These are phyloP conservation scores for Magnolia changhungtana DNA, from an alignment of 164 flowering plant genomes.

Conservation along the genomic window DNA sequence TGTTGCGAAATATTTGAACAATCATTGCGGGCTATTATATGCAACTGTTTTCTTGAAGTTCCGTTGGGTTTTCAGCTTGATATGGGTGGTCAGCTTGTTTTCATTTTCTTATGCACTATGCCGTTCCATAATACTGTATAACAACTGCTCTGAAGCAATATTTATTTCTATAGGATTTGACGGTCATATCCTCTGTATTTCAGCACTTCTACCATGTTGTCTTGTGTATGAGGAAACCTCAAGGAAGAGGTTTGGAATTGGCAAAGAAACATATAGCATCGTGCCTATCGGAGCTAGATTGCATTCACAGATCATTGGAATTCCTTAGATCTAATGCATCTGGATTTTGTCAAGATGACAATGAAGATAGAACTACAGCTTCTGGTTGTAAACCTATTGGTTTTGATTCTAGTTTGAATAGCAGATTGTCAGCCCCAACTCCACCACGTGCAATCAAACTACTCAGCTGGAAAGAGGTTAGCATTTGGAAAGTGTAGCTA, in stretches of 20 bases:
- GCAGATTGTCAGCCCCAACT: constrained; percentile 83
- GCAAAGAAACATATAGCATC: constrained; percentile 84
- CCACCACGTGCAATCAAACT: constrained; percentile 86
- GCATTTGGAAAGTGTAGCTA: constrained; percentile 3
- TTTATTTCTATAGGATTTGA: not conserved
- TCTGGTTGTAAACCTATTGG: constrained; percentile 88
- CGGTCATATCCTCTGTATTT: constrained; percentile 8
- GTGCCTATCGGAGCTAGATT: constrained; percentile 66
- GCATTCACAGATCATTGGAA: constrained; percentile 48
- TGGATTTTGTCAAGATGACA: constrained; percentile 30
- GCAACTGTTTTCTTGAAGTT: not conserved
- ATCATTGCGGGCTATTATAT: too few relatives aligned
- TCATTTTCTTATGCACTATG: not conserved
- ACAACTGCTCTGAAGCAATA: not conserved
- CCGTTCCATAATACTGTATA: not conserved
- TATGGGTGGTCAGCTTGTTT: not conserved
- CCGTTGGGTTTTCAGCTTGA: not conserved
- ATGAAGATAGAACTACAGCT: constrained; percentile 72
- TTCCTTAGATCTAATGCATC: constrained; percentile 44
- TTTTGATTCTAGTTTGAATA: constrained; percentile 78
- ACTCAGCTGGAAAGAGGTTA: constrained; percentile 82
- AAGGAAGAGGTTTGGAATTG: constrained; percentile 89
- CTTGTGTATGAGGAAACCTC: constrained; percentile 72
- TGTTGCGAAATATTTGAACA: too few relatives aligned
- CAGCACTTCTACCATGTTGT: constrained; percentile 92